Evolutionary conservation across 345 rosid species (phyloP).

Genomic region (Fremontodendron californicum): DNA sequence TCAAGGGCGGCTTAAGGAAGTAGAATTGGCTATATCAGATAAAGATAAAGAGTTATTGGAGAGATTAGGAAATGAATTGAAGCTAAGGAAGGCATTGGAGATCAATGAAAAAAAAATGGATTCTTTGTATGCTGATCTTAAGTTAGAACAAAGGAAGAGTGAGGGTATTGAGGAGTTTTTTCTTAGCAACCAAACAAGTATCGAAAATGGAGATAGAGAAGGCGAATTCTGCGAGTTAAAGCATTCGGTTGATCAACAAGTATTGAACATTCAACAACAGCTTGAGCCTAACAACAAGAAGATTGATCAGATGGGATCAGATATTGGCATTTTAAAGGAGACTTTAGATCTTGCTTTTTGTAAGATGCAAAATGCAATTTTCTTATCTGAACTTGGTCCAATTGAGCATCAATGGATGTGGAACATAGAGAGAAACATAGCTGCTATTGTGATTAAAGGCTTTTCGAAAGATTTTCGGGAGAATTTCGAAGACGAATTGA

Average conservation of each 20-base stretch:
- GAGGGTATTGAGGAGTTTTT: constrained; percentile 28
- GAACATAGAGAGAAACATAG: constrained; percentile 50
- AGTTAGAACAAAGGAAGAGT: constrained; percentile 28
- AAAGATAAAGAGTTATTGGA: constrained; percentile 63
- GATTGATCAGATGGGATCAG: constrained; percentile 56
- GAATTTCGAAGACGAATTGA: constrained; percentile 30
- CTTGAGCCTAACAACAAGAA: constrained; percentile 45
- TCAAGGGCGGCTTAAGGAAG: constrained; percentile 53
- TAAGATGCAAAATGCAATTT: constrained; percentile 66
- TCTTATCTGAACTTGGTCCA: constrained; percentile 59
- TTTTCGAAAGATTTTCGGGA: constrained; percentile 36
- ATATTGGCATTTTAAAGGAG: constrained; percentile 59
- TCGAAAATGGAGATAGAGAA: constrained; percentile 36
- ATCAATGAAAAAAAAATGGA: constrained; percentile 49
- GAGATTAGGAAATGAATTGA: constrained; percentile 48
- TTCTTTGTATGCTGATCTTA: constrained; percentile 45
- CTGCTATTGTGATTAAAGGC: constrained; percentile 41
- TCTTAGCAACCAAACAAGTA: constrained; percentile 11
- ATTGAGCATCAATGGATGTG: constrained; percentile 65
- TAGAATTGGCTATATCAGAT: constrained; percentile 56
- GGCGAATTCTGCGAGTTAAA: constrained; percentile 56
- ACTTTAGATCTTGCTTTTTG: constrained; percentile 77
- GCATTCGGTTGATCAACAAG: constrained; percentile 66
- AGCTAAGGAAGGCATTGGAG: constrained; percentile 54
- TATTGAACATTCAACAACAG: constrained; percentile 60